These are phyloP conservation scores for Cymbomonas tetramitiformis DNA, from an alignment of 139 green algal genomes.

Conservation along the genomic window DNA sequence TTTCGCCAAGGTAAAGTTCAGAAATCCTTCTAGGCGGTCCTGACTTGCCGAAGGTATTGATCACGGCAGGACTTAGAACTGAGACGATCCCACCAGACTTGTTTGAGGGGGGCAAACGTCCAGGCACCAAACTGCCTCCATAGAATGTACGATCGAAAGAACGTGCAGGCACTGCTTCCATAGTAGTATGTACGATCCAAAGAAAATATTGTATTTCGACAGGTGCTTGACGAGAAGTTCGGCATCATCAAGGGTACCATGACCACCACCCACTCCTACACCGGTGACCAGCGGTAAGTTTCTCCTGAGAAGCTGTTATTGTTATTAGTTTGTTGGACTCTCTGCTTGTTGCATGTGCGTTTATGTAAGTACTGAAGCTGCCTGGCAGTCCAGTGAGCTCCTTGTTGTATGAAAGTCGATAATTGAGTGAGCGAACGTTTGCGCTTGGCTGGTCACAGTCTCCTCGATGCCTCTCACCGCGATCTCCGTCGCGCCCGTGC, in stretches of 20 bases:
- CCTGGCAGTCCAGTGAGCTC: not conserved
- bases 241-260: constrained; percentile 98
- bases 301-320: too few relatives aligned
- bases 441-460: constrained; percentile 55
- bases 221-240: constrained; percentile 95
- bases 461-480: constrained; percentile 93
- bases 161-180: too few relatives aligned
- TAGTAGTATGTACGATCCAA: too few relatives aligned
- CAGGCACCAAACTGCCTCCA: too few relatives aligned
- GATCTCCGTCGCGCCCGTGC: constrained; percentile 89
- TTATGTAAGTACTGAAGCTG: constrained; percentile 2
- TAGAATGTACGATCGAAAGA: too few relatives aligned
- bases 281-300: constrained; percentile 75
- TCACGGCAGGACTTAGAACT: too few relatives aligned
- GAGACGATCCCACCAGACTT: too few relatives aligned
- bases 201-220: too few relatives aligned
- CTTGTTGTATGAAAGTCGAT: not conserved
- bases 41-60: too few relatives aligned
- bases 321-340: too few relatives aligned
- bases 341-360: constrained; percentile 1
- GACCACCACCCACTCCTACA: constrained; percentile 99
- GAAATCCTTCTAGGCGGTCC: too few relatives aligned
- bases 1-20: constrained; percentile 99
- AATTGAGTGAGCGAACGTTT: not conserved
- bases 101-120: too few relatives aligned